Base-by-base conservation (phyloP, 2,329 filamentous ascomycete species). In the Thelonectria olida region DNA sequence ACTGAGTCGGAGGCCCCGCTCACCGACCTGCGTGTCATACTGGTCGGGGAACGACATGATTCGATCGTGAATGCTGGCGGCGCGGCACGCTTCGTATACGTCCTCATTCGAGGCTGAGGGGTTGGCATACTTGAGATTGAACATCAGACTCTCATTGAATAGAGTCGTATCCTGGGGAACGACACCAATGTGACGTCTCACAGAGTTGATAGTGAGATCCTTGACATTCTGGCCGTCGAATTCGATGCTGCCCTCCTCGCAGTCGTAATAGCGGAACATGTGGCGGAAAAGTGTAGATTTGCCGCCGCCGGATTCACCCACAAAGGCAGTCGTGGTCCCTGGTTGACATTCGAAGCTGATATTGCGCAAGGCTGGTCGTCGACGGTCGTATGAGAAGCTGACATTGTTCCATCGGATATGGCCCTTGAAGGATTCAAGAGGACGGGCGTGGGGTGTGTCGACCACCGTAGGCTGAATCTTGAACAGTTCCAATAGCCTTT, bases 251-350 rank as follows among this genome's bases (percentile, higher is more conserved):
- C 96, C 96, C 52, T 88, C 85, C 53, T 89, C 84, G 55, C 90
- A 88, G 74, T 97, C 96, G 82, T 98, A 99, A 78, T 97, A 99
- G 17, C 96, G 91, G 83, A 97, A 98, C 75, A 99, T 89, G 49
- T 98, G 86, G 51, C 96, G 91, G 82, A 99, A 97, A 23, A 99
- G 87, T 0, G 96, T 99, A 2, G 95, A 98, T 78, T 99, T 99
- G 67, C 96, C 96, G 61, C 96, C 96, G 45, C 96, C 96, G 28
- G 95, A 98, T 76, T 98, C 95, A 65, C 96, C 96, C 17, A 99
- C 96, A 66, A 99, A 90, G 1, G 96, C 96, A 6, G 95, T 99
- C 0, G 94, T 98, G 1, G 93, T 97, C 53, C 96, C 96, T 2
- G 96, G 94, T 17, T 82, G 81, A 76, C 94, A 97, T 65, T 90